A percentile compares a stretch with the other conserved stretches of the same genome.
These are phyloP conservation scores for Suhomyces sp. DNA, from an alignment of 805 yeast genomes.

Conservation along the genomic window DNA sequence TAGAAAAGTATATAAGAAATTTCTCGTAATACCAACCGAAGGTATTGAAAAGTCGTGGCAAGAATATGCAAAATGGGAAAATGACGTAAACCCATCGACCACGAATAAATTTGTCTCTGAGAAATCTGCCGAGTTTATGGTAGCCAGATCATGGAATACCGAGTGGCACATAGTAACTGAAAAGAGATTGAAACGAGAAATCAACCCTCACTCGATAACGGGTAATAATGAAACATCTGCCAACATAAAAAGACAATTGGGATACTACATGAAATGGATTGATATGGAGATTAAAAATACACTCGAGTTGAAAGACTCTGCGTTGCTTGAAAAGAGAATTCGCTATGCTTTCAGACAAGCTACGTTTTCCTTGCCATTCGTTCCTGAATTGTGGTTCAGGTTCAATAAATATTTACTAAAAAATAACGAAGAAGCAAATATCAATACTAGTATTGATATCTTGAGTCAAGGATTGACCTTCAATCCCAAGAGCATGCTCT, in stretches of 20 bases:
- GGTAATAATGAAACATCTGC: slow-evolving; percentile 14
- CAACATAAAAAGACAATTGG: slow-evolving; percentile 40
- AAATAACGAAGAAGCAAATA: slow-evolving; percentile 37
- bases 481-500: slow-evolving; percentile 67
- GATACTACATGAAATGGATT: slow-evolving; percentile 71
- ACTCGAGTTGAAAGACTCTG: slow-evolving; percentile 52
- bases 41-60: slow-evolving; percentile 79
- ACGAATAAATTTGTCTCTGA: slow-evolving; percentile 86
- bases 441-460: slow-evolving; percentile 42
- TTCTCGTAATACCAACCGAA: slow-evolving; percentile 71
- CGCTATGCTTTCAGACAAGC: slow-evolving; percentile 73
- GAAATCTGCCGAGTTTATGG: slow-evolving; percentile 80
- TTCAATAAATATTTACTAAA: slow-evolving; percentile 39
- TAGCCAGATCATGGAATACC: slow-evolving; percentile 70
- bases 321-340: slow-evolving; percentile 51
- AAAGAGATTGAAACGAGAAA: slow-evolving; percentile 43
- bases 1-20: slow-evolving; percentile 67
- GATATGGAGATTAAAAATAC: slow-evolving; percentile 75
- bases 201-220: slow-evolving; percentile 23
- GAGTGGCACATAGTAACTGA: slow-evolving; percentile 64
- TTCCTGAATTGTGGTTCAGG: slow-evolving; percentile 77
- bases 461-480: slow-evolving; percentile 54
- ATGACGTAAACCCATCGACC: slow-evolving; percentile 64
- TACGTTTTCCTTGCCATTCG: slow-evolving; percentile 55
- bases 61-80: slow-evolving; percentile 80